Evolutionary conservation across 306 rosid genomes (phyloP), one percentile per base, ranked within the genome.

Genomic region (Cicer cuneatum): DNA sequence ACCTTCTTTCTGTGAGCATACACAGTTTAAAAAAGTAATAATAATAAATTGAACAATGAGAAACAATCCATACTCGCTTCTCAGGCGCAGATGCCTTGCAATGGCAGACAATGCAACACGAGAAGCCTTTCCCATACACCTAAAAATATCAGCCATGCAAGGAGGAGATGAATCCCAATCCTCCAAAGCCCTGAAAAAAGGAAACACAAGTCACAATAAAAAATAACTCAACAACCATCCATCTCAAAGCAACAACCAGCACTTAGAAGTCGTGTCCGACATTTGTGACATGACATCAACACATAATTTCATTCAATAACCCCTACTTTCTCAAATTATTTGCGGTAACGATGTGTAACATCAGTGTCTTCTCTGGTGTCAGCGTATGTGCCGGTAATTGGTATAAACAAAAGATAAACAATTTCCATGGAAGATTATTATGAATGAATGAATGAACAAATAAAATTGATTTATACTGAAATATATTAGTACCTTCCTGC

Each of bases 111-210:
- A 80, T 42, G 95, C 88, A 60, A 77, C 82, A 49, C 89, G 96
- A 76, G 97, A 89, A 2, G 86, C 99, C 88, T 87, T 94, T 68
- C 99, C 99, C 97, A 94, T 90, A 82, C 96, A 94, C 86, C 96
- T 85, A 75, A 87, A 94, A 24, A 86, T 76, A 74, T 94, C 99
- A 65, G 93, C 86, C 97, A 92, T 86, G 73, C 99, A 87, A 6
- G 99, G 99, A 10, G 99, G 99, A 40, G 95, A 92, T 33, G 92
- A 92, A 81, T 94, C 96, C 86, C 93, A 92, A 80, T 92, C 97
- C 86, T 94, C 99, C 84, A 92, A 73, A 51, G 93, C 89, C 91
- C 99, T 94, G 82, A 83, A 88, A 79, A 69, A 83, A 61, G n/a
- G 29, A 19, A 49, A 59, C 42, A 59, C 11, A 42, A n/a, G 46